phyloP scores from a whole-genome alignment of 1,284 basidiomycete species.

The Coniferiporia sulphurascens region DNA sequence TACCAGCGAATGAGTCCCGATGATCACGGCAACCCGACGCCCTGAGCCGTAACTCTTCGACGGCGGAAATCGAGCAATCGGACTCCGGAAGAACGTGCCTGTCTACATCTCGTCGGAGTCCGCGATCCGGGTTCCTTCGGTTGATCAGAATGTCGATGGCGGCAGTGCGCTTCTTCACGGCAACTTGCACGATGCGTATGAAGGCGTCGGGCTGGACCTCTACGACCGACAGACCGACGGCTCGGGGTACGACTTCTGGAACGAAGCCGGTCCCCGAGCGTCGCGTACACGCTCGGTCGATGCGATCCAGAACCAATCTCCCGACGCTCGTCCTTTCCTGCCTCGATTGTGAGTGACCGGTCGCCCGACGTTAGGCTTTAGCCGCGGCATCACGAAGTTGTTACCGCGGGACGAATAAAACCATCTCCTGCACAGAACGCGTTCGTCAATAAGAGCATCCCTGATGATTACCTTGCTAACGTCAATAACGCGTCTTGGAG shows the following conservation, averaged over 20 bases:
- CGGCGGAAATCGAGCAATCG: neutral
- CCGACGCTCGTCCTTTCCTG: neutral
- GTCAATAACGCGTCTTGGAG: neutral
- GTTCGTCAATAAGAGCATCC: neutral
- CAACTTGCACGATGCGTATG: neutral
- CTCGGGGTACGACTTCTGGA: neutral
- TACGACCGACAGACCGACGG: neutral
- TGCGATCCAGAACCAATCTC: neutral
- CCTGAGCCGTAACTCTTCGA: neutral
- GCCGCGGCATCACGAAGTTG: neutral
- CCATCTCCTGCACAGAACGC: neutral
- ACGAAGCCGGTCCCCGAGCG: neutral
- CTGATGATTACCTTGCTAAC: neutral
- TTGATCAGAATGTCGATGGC: neutral
- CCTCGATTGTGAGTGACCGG: neutral
- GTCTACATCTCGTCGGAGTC: neutral
- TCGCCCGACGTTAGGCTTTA: neutral
- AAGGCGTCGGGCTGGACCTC: neutral
- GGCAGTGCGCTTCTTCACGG: neutral
- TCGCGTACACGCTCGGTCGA: neutral
- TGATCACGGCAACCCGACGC: neutral
- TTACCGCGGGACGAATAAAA: neutral
- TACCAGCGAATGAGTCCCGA: neutral
- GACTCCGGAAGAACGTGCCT: neutral
- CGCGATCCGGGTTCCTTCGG: neutral